Conservation (phyloP, 331 rosid genomes). For the Cucumis variabilis region DNA sequence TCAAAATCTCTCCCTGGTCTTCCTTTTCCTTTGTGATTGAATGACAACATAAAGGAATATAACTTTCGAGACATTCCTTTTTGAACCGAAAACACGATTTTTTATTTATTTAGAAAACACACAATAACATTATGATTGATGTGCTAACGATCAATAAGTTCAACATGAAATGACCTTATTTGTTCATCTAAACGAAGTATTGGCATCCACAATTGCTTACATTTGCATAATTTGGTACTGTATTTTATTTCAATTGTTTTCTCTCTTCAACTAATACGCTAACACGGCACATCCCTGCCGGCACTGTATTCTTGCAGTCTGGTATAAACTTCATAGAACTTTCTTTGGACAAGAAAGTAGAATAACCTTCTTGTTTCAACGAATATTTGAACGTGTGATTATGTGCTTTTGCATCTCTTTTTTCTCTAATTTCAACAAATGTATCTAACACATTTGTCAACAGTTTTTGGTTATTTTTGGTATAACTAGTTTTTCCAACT, state of each 20-base stretch:
- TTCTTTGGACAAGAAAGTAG: not conserved
- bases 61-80: not conserved
- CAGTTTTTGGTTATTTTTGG: constrained; percentile 79
- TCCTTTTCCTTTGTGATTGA: constrained; percentile 3
- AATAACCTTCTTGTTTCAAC: not conserved
- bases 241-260: not conserved
- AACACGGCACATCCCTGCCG: no score
- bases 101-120: no score
- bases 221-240: no score
- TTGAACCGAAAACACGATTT: no score
- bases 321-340: constrained; percentile 13
- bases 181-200: no score
- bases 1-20: constrained; percentile 13
- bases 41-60: constrained; percentile 12
- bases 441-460: constrained; percentile 77
- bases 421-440: constrained; percentile 21
- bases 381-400: not conserved
- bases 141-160: no score
- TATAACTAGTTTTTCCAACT: not conserved
- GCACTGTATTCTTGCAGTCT: not conserved
- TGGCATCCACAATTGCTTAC: no score
- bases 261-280: not conserved
- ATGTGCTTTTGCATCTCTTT: not conserved
- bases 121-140: no score
- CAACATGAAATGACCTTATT: no score